Evolutionary conservation across 1,139 yeast species (phyloP).

Genomic region (Blastobotrys niveus): DNA sequence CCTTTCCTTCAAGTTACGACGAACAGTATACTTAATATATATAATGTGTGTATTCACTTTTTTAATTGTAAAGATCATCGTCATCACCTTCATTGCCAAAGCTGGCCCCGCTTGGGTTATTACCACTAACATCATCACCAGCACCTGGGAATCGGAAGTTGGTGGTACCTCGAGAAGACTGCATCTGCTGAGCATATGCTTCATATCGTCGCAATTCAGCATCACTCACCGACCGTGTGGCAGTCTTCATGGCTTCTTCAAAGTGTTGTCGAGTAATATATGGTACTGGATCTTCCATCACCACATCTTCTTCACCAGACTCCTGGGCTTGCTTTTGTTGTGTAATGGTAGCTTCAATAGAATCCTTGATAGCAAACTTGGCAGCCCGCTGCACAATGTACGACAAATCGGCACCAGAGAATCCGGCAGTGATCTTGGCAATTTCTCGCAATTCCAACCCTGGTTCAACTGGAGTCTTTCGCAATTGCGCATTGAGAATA

Average conservation of each 20-base stretch:
- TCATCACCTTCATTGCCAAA: conserved; percentile 80
- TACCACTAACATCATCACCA: conserved; percentile 30
- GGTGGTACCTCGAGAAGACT: conserved; percentile 83
- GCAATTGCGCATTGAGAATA: conserved; percentile 88
- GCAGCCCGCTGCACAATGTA: conserved; percentile 98
- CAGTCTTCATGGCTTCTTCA: conserved; percentile 99
- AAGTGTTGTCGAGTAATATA: conserved; percentile 87
- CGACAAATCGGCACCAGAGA: conserved; percentile 98
- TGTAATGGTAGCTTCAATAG: conserved; percentile 70
- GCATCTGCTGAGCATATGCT: conserved; percentile 95
- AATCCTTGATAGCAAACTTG: conserved; percentile 95
- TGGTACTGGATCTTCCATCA: conserved; percentile 87
- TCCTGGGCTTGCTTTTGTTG: conserved; percentile 44
- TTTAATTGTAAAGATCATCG: conserved; percentile 83
- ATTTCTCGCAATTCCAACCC: conserved; percentile 83
- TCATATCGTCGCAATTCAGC: conserved; percentile 98
- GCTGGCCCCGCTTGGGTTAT: conserved; percentile 39
- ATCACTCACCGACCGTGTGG: conserved; percentile 94
- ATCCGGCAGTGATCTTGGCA: conserved; percentile 90
- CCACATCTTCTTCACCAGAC: conserved; percentile 49
- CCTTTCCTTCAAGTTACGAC: too few species aligned
- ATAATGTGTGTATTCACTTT: too few species aligned
- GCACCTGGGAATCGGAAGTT: conserved; percentile 38
- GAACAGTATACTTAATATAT: too few species aligned
- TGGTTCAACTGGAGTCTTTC: conserved; percentile 98